Percentiles rank a stretch among this genome's conserved stretches.
These are phyloP conservation scores for Brasilioporus rufonigricans DNA, from an alignment of 768 basidiomycete species.

Conservation along the genomic window DNA sequence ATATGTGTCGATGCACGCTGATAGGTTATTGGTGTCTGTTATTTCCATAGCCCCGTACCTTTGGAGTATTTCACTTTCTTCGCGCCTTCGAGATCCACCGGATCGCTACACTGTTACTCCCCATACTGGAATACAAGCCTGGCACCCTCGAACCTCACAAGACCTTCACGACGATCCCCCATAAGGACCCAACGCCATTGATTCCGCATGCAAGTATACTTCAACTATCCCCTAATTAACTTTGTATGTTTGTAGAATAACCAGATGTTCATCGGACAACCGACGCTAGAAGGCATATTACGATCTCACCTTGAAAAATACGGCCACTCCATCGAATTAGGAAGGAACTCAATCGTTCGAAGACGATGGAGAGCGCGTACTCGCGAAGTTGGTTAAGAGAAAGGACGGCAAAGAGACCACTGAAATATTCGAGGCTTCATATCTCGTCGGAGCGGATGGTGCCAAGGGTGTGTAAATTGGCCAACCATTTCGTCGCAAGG, in stretches of 20 bases:
- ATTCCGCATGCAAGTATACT: slow-evolving; percentile 24
- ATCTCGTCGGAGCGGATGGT: no score
- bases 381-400: slow-evolving; percentile 22
- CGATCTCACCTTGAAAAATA: slow-evolving; percentile 20
- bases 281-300: slow-evolving; percentile 28
- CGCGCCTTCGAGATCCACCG: slow-evolving; percentile 37
- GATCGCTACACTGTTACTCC: slow-evolving; percentile 22
- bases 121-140: slow-evolving; percentile 34
- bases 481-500: no score
- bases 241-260: slow-evolving; percentile 4
- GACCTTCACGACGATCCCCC: not conserved
- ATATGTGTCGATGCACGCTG: not conserved
- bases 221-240: not conserved
- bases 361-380: slow-evolving; percentile 26
- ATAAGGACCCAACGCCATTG: slow-evolving; percentile 22
- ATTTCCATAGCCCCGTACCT: slow-evolving; percentile 30
- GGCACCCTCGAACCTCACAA: slow-evolving; percentile 16
- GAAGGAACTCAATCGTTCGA: slow-evolving; percentile 42
- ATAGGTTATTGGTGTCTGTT: not conserved
- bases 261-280: slow-evolving; percentile 22
- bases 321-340: slow-evolving; percentile 34
- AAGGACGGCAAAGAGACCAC: slow-evolving; percentile 18
- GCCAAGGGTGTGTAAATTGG: slow-evolving; percentile 7
- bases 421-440: slow-evolving; percentile 25
- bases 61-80: slow-evolving; percentile 44